A percentile compares a stretch with the other conserved stretches of the same genome.
Conservation (phyloP, 768 basidiomycete genomes). For the Xerocomus spinulosus region DNA sequence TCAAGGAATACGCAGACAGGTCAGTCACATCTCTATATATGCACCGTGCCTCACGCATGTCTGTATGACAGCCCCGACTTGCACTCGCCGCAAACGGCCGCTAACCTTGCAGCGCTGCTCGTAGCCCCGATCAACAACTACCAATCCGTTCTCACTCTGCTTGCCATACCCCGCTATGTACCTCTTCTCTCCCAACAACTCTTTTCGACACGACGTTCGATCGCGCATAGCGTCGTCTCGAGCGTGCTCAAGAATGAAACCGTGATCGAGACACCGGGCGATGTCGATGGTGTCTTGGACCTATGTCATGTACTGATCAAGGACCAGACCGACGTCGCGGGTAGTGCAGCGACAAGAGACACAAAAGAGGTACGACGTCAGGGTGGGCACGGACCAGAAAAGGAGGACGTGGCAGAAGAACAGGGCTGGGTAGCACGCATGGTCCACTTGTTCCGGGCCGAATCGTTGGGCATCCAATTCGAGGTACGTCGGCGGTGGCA, state of each 20-base stretch:
- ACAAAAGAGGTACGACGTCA: conserved; percentile 49
- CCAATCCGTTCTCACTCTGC: conserved; percentile 92
- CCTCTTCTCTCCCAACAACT: conserved; percentile 82
- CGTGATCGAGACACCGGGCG: conserved; percentile 87
- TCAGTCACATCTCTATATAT: conserved; percentile 25
- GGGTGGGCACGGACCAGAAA: conserved; percentile 58
- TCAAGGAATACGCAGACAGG: conserved; percentile 81
- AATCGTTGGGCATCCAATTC: conserved; percentile 84
- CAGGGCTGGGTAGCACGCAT: conserved; percentile 99
- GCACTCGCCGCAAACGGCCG: conserved; percentile 79
- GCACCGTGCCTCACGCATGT: conserved; percentile 5
- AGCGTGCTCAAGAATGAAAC: conserved; percentile 97
- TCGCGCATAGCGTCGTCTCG: conserved; percentile 92
- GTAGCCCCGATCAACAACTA: conserved; percentile 95
- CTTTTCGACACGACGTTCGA: conserved; percentile 84
- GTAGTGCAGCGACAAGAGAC: conserved; percentile 25
- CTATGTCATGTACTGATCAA: conserved; percentile 89
- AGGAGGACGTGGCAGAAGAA: conserved; percentile 94
- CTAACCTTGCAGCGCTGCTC: conserved; percentile 87
- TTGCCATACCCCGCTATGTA: conserved; percentile 88
- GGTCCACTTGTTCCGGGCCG: conserved; percentile 91
- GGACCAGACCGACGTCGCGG: conserved; percentile 64
- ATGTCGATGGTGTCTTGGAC: conserved; percentile 90
- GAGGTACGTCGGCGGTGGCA: conserved; percentile 49
- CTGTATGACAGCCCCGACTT: conserved; percentile 65